A percentile compares a stretch with the other conserved stretches of the same genome.
phyloP scores from a whole-genome alignment of 768 basidiomycete genomes.

The Termitomyces titanicus region DNA sequence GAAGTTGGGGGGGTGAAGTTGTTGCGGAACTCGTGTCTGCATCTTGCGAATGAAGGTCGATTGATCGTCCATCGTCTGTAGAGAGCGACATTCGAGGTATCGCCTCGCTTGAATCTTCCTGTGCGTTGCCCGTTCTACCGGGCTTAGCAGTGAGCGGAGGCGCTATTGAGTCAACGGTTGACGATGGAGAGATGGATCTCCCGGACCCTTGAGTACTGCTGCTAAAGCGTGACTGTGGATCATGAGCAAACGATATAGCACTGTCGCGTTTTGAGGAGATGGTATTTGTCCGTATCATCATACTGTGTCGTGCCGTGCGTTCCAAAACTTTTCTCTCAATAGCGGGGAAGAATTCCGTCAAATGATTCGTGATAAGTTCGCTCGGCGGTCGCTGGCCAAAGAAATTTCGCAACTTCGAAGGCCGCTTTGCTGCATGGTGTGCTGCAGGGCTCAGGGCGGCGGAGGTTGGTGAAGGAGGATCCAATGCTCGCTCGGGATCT shows the following conservation, averaged over 20 bases:
- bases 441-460: slow-evolving; percentile 28
- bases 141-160: slow-evolving; percentile 38
- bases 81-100: slow-evolving; percentile 74
- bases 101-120: slow-evolving; percentile 32
- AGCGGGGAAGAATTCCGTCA: slow-evolving; percentile 93
- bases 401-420: slow-evolving; percentile 87
- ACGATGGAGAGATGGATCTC: slow-evolving; percentile 39
- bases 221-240: slow-evolving; percentile 56
- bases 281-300: slow-evolving; percentile 58
- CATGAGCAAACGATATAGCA: slow-evolving; percentile 44
- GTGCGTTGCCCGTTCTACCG: slow-evolving; percentile 13
- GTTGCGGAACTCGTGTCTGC: slow-evolving; percentile 17
- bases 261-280: slow-evolving; percentile 42
- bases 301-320: slow-evolving; percentile 85
- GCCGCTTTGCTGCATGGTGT: slow-evolving; percentile 40
- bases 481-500: slow-evolving; percentile 67
- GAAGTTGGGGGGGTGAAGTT: slow-evolving; percentile 47
- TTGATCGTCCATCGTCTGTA: slow-evolving; percentile 64
- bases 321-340: slow-evolving; percentile 89
- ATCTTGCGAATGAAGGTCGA: slow-evolving; percentile 57
- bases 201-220: slow-evolving; percentile 55
- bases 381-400: slow-evolving; percentile 97
- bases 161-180: slow-evolving; percentile 45
- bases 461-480: slow-evolving; percentile 53
- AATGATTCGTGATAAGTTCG: slow-evolving; percentile 92